Conservation (phyloP, 148 eudicot genomes). For the Persicaria maculosa region DNA sequence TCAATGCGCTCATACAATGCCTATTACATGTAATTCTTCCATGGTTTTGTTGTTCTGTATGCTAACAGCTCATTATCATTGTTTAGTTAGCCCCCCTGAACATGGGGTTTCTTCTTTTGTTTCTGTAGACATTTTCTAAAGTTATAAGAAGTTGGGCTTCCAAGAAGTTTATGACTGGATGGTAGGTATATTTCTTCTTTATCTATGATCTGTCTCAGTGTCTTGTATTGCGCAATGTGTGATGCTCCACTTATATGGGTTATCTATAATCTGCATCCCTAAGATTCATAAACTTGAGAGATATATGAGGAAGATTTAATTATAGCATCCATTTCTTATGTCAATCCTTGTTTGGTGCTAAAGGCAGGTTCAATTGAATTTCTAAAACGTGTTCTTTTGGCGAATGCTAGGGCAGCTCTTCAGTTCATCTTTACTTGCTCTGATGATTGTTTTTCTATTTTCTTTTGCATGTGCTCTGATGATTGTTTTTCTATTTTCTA, state of each 20-base stretch:
- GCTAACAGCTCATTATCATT: neutral
- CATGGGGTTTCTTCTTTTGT: neutral
- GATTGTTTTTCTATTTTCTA: too few relatives aligned
- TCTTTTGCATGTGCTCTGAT: neutral
- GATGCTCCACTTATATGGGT: neutral
- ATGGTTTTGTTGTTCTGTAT: neutral
- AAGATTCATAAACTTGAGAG: neutral
- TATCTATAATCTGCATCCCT: neutral
- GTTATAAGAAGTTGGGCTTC: constrained; percentile 95
- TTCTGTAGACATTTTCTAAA: constrained; percentile 69
- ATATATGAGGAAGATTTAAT: too few relatives aligned
- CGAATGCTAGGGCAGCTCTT: neutral
- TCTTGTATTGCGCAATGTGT: neutral
- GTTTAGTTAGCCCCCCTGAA: neutral
- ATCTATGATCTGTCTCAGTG: neutral
- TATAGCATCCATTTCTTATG: too few relatives aligned
- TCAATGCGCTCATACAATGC: neutral
- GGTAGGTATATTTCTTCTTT: constrained; percentile 32
- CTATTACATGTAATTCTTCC: neutral
- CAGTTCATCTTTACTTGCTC: neutral
- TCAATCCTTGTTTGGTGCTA: neutral
- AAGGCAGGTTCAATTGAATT: neutral
- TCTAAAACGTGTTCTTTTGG: neutral
- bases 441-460: neutral
- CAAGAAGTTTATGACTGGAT: constrained; percentile 94